phyloP scores from a whole-genome alignment of 2,329 filamentous ascomycete species.

The Pestalotiopsis sp. region DNA sequence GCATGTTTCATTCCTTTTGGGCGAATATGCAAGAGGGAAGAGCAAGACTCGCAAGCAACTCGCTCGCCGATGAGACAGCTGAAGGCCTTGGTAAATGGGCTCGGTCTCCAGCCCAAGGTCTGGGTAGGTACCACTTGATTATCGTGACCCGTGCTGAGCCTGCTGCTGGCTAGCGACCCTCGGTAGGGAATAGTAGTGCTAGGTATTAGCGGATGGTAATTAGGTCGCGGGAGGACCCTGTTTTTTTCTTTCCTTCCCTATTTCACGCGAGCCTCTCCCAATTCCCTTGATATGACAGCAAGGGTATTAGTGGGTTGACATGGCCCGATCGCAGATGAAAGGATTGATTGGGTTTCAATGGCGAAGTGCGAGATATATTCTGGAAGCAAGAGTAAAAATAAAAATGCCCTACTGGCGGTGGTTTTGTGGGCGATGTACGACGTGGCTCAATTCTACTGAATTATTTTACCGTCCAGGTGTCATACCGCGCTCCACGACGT shows the following conservation, averaged over 20 bases:
- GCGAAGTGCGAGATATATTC: background rate
- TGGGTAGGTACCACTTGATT: background rate
- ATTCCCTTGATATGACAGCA: slow-evolving; percentile 1
- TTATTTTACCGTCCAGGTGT: background rate
- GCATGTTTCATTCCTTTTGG: slow-evolving; percentile 8
- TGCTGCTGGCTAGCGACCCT: background rate
- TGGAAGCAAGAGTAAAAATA: background rate
- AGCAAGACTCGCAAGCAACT: background rate
- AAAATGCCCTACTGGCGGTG: background rate
- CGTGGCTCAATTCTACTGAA: background rate
- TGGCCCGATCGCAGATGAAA: slow-evolving; percentile 8
- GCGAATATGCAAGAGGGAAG: background rate
- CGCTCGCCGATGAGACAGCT: background rate
- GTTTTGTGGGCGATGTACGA: background rate
- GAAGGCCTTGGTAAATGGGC: background rate
- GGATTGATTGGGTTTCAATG: background rate
- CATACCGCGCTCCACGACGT: background rate
- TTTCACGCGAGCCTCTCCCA: background rate
- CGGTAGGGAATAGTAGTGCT: background rate
- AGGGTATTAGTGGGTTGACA: slow-evolving; percentile 7
- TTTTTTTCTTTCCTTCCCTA: background rate
- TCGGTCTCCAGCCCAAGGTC: background rate
- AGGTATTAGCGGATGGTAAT: background rate
- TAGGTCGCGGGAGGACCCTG: background rate
- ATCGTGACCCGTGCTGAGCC: background rate